Base-by-base conservation (phyloP, 805 yeast genomes). In the Debaryomyces prosopidis region DNA sequence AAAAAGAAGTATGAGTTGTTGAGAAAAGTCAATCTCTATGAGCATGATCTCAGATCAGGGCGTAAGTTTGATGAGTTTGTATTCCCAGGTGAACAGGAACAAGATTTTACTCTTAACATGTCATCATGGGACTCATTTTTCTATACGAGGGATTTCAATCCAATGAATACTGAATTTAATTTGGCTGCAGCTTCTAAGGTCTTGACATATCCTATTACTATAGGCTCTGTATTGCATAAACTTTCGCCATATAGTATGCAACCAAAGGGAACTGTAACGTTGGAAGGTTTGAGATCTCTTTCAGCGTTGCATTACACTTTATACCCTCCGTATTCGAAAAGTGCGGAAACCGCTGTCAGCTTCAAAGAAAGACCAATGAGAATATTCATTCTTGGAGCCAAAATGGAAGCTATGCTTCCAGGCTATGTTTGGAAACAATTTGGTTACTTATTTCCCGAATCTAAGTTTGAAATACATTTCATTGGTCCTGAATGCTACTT, bases 81-180 rank as follows among this genome's bases (percentile, higher is more conserved):
- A 57, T 90, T 94, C 70, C 98, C 99, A 5, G 82, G 80, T 3
- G 77, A 74, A 12, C 95, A 87, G 65, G 87, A 84, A 42, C 75
- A 73, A 41, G 97, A 91, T 60, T 83, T 84, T 49, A 69, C 77
- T 48, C 81, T 90, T 48, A 90, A 89, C 62, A 80, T 89, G 62
- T 74, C 83, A 40, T 84, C 80, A 63, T 94, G 99, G 99, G 98
- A 94, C 66, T 75, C 94, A 8, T 92, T 82, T 59, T 85, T 94
- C 62, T 94, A 92, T 66, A 92, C 98, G 0, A 79, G 99, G 63
- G 86, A 86, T 56, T 94, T 89, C 64, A 85, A 83, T 57, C 92
- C 97, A 4, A 92, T 94, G 98, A 96, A 94, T 66, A 87, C 96
- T 4, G 97, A 91, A 66, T 92, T 89, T 71, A 95, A 92, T 66